Evolutionary conservation across 495 filamentous ascomycete species (phyloP).

Genomic region (Pseudomonodictys pantanalensis): DNA sequence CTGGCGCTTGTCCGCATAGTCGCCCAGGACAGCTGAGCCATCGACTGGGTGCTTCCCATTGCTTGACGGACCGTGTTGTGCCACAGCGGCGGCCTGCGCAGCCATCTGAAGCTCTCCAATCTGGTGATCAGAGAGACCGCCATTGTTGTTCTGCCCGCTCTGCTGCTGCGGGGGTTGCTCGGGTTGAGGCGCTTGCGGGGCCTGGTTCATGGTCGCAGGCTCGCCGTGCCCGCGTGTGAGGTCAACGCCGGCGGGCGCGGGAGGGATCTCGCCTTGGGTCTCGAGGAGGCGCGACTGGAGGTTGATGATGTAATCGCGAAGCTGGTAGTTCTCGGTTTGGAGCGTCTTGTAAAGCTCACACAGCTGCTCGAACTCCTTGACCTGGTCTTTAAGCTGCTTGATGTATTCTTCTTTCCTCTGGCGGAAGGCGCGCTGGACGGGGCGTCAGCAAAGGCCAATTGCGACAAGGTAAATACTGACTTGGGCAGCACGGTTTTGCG

Average conservation of each 20-base stretch:
- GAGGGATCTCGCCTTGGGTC: slow-evolving; percentile 75
- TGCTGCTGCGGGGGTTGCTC: slow-evolving; percentile 1
- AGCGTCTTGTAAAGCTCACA: slow-evolving; percentile 69
- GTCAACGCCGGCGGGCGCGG: slow-evolving; percentile 67
- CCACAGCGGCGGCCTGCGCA: slow-evolving; percentile 31
- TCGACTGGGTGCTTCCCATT: slow-evolving; percentile 30
- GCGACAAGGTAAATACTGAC: slow-evolving; percentile 51
- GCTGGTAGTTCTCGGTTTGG: slow-evolving; percentile 80
- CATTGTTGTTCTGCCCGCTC: slow-evolving; percentile 14
- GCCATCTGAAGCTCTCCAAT: slow-evolving; percentile 36
- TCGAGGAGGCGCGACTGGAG: slow-evolving; percentile 88
- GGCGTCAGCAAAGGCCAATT: slow-evolving; percentile 13
- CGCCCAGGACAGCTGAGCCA: slow-evolving; percentile 21
- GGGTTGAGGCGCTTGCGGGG: slow-evolving; percentile 13
- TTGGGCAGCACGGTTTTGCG: slow-evolving; percentile 96
- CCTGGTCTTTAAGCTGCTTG: slow-evolving; percentile 91
- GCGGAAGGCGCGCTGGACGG: slow-evolving; percentile 80
- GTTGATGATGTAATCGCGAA: slow-evolving; percentile 87
- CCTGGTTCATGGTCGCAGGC: slow-evolving; percentile 16
- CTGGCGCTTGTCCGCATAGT: slow-evolving; percentile 32
- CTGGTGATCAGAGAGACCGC: slow-evolving; percentile 31
- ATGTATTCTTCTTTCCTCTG: slow-evolving; percentile 98
- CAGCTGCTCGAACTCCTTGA: slow-evolving; percentile 67
- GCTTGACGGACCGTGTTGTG: slow-evolving; percentile 28
- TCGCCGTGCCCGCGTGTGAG: slow-evolving; percentile 40